A percentile compares a stretch with the other conserved stretches of the same genome.
Evolutionary conservation across 345 rosid genomes (phyloP).

Genomic region (Kernera saxatilis): DNA sequence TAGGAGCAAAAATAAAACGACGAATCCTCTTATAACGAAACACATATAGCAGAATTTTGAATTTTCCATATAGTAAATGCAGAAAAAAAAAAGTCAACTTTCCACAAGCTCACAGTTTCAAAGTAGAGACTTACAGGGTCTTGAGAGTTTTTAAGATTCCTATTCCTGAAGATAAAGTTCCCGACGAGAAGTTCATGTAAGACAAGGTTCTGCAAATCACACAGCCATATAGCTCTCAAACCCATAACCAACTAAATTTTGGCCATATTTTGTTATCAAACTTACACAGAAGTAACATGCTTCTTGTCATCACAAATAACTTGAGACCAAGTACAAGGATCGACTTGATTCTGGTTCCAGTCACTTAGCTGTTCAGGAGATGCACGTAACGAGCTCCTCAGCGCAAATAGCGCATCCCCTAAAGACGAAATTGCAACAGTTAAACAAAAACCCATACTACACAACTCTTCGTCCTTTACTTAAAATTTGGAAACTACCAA

Average conservation of each 20-base stretch:
- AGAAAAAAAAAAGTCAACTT: background rate
- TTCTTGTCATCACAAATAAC: slow-evolving; percentile 47
- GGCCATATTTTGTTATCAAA: background rate
- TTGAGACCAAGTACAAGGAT: slow-evolving; percentile 95
- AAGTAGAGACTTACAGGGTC: slow-evolving; percentile 56
- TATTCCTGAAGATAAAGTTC: slow-evolving; percentile 63
- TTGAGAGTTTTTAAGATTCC: slow-evolving; percentile 59
- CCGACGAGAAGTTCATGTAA: slow-evolving; percentile 72
- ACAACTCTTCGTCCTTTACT: background rate
- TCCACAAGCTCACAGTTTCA: background rate
- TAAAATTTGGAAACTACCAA: background rate
- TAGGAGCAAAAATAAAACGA: slow-evolving; percentile 39
- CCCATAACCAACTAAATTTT: background rate
- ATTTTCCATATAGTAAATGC: background rate
- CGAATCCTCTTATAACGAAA: background rate
- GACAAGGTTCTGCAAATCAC: slow-evolving; percentile 63
- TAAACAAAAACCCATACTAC: background rate
- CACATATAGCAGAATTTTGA: background rate
- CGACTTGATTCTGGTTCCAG: slow-evolving; percentile 82
- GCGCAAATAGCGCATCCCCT: slow-evolving; percentile 68
- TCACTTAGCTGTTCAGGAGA: slow-evolving; percentile 48
- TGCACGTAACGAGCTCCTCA: slow-evolving; percentile 54
- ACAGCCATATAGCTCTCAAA: background rate
- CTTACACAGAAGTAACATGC: slow-evolving; percentile 71
- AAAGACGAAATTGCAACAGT: slow-evolving; percentile 17